These are phyloP conservation scores for Aureobasidium sp. DNA, from an alignment of 2,329 filamentous ascomycete genomes.

Conservation along the genomic window DNA sequence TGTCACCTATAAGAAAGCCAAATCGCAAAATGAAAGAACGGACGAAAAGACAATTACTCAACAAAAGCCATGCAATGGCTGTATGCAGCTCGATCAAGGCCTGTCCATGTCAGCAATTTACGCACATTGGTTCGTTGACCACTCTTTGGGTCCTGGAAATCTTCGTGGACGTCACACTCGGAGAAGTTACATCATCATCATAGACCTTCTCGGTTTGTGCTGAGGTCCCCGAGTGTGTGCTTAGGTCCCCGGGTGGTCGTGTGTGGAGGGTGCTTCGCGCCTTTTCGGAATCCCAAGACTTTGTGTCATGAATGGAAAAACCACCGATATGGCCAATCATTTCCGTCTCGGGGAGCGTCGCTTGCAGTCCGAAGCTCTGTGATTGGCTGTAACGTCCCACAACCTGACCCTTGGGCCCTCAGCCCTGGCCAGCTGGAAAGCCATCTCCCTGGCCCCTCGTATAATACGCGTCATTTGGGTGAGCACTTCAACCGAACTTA, in stretches of 20 bases:
- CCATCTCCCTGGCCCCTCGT: not conserved
- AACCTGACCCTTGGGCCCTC: not conserved
- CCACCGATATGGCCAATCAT: conserved; percentile 3
- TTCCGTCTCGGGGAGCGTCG: not conserved
- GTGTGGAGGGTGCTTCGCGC: conserved; percentile 1
- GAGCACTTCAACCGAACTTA: not conserved
- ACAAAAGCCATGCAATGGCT: not conserved
- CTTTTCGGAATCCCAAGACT: not conserved
- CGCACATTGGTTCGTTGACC: not conserved
- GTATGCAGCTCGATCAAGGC: not conserved
- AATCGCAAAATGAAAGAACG: not conserved
- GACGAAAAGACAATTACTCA: not conserved
- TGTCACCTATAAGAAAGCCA: not conserved
- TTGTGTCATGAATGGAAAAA: not conserved
- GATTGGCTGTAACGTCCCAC: not conserved
- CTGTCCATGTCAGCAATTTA: conserved; percentile 3
- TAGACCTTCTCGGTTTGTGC: not conserved
- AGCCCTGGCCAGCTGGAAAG: not conserved
- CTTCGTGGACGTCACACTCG: not conserved
- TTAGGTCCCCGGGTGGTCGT: not conserved
- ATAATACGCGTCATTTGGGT: conserved; percentile 10
- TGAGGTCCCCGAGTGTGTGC: not conserved
- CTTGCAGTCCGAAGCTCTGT: not conserved
- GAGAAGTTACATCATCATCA: not conserved
- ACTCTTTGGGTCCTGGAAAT: not conserved